Evolutionary conservation across 2,329 filamentous ascomycete species (phyloP), one percentile per base, ranked within the genome.

Genomic region (Setomelanomma holmii): DNA sequence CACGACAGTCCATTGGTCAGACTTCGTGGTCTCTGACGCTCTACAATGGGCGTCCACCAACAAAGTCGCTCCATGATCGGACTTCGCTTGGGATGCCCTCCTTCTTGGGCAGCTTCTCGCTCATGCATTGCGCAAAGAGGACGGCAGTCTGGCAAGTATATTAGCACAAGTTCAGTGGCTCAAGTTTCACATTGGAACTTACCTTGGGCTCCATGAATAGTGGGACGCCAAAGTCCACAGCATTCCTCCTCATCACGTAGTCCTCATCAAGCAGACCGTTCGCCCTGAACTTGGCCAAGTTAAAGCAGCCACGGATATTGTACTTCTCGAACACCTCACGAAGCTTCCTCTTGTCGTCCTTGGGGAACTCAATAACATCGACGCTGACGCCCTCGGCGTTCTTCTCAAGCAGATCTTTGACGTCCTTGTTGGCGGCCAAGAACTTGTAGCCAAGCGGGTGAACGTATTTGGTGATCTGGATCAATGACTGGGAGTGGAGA

Each of bases 161-260:
- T 71, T 64, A 71, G 64, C 48, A 57, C 10, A 24, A 2, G 7
- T 27, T 22, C 5, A 27, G 19, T n/a, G 12, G 30, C 5, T 11
- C 5, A 8, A 45, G 4, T 19, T 14, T 23, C 11, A n/a, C 24
- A 14, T 11, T 30, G 23, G 24, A 61, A 76, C 86, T 80, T 82
- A 96, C 92, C 88, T 95, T 93, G 48, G 93, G 91, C 81, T 98
- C 93, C 93, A 97, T 97, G 78, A 99, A 98, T 50, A 99, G 82
- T 42, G 95, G 95, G 24, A 98, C 92, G 66, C 93, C 93, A 76
- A 99, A 99, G 79, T 99, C 95, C 50, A 99, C 95, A 22, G 95
- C 95, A 73, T 99, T 99, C 74, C 95, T 87, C 70, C 95, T 87
- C 93, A 98, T 98, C 51, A 99, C 92, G 70, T 99, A 99, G 81